Conservation (phyloP, 441 rosid genomes). For the Arabidopsis hybrid region DNA sequence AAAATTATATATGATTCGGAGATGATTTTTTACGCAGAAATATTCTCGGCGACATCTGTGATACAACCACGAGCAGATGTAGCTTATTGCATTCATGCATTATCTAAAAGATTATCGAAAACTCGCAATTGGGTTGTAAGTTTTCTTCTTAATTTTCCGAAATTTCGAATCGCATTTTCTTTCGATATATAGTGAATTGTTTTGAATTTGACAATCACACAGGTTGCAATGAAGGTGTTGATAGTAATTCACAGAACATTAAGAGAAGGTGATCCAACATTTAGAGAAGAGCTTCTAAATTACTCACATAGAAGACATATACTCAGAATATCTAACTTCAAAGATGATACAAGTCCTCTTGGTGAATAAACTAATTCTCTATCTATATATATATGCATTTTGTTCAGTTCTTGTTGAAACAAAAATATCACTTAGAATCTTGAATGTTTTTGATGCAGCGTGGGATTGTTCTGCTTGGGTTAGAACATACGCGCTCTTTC, state of each 20-base stretch:
- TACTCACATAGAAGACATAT: conserved; percentile 79
- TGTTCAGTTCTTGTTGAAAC: too few relatives aligned
- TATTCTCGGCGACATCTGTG: conserved; percentile 77
- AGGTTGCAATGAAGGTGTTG: conserved; percentile 88
- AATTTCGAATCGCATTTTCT: neutral
- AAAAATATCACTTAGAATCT: neutral
- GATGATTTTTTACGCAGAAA: conserved; percentile 50
- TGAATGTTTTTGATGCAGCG: conserved; percentile 8
- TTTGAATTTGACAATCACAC: neutral
- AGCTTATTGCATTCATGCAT: conserved; percentile 87
- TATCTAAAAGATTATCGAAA: conserved; percentile 73
- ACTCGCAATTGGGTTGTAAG: conserved; percentile 87
- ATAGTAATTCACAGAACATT: conserved; percentile 84
- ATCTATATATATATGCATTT: too few relatives aligned
- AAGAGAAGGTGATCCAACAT: conserved; percentile 91
- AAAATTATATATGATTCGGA: neutral
- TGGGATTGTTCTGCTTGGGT: conserved; percentile 94
- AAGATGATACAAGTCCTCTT: conserved; percentile 86
- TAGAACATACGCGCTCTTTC: conserved; percentile 74
- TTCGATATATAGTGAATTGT: neutral
- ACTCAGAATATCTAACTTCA: conserved; percentile 86
- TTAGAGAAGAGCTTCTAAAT: conserved; percentile 82
- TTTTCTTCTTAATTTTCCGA: neutral
- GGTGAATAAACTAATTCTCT: conserved; percentile 47
- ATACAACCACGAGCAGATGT: conserved; percentile 89